Evolutionary conservation across 164 flowering plant species (phyloP).

Genomic region (Vitis vinifera): ASM3070453v1 NC_081811.1:21273501-21274000

Average conservation of each 20-base stretch:
- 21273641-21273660: conserved; percentile 76
- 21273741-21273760: conserved; percentile 56
- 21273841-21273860: conserved; percentile 50
- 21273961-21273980: conserved; percentile 56
- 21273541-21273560: conserved; percentile 58
- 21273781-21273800: conserved; percentile 58
- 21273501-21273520: conserved; percentile 65
- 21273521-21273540: conserved; percentile 67
- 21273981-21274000: conserved; percentile 42
- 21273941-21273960: conserved; percentile 73
- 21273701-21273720: conserved; percentile 65
- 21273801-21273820: conserved; percentile 29
- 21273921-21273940: conserved; percentile 64
- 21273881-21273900: conserved; percentile 57
- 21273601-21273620: conserved; percentile 51
- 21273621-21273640: conserved; percentile 55
- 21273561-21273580: conserved; percentile 81
- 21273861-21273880: conserved; percentile 64
- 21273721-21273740: conserved; percentile 51
- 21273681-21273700: conserved; percentile 75
- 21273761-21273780: conserved; percentile 66
- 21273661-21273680: conserved; percentile 63
- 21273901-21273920: conserved; percentile 76
- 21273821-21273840: conserved; percentile 24
- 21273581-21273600: conserved; percentile 76